A percentile compares a stretch with the other conserved stretches of the same genome.
These are phyloP conservation scores for Tremellales sp. DNA, from an alignment of 1,284 basidiomycete species.

Conservation along the genomic window DNA sequence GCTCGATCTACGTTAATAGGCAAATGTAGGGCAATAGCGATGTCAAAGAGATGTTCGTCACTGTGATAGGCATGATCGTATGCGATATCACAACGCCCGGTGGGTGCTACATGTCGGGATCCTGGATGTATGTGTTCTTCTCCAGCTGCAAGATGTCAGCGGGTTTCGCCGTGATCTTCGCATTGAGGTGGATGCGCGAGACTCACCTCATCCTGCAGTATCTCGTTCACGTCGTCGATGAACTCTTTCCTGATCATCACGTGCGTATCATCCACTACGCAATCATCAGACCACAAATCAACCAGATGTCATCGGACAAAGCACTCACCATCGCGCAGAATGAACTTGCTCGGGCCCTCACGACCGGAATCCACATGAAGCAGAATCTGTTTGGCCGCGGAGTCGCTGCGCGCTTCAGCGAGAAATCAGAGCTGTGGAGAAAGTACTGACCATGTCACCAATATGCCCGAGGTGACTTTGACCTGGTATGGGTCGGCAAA, in stretches of 20 bases:
- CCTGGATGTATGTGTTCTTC: constrained; percentile 44
- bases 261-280: constrained; percentile 42
- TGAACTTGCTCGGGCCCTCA: constrained; percentile 36
- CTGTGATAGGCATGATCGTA: not conserved
- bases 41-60: not conserved
- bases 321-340: constrained; percentile 34
- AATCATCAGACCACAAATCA: not conserved
- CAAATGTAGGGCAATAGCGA: constrained; percentile 16
- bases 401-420: constrained; percentile 25
- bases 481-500: constrained; percentile 25
- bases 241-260: constrained; percentile 34
- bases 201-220: constrained; percentile 39
- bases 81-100: not conserved
- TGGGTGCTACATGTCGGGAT: constrained; percentile 22
- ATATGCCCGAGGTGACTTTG: constrained; percentile 21
- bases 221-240: constrained; percentile 34
- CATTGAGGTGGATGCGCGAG: not conserved
- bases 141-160: constrained; percentile 29
- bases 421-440: no score
- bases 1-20: constrained; percentile 35
- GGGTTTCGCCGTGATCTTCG: no score
- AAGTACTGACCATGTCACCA: constrained; percentile 30
- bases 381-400: constrained; percentile 45
- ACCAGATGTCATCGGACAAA: not conserved
- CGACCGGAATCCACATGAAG: constrained; percentile 34